Conservation (phyloP, 2,329 filamentous ascomycete species). For the Aspergillus sp. region DNA sequence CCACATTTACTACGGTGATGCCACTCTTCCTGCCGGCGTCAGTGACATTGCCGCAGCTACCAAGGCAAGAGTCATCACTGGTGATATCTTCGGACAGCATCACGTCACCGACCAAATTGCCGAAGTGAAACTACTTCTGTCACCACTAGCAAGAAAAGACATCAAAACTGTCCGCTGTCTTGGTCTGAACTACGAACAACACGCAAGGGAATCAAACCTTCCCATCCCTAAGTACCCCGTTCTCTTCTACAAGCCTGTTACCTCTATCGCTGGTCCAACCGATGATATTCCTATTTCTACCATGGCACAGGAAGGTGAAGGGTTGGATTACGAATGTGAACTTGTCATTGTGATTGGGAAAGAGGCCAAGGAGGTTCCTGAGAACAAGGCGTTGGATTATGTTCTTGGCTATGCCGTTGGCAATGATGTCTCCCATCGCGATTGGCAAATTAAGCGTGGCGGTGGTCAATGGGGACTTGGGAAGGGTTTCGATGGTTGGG, state of each 20-base stretch:
- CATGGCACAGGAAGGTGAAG: conserved; percentile 64
- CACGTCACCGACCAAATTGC: conserved; percentile 63
- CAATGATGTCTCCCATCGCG: conserved; percentile 78
- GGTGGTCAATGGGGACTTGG: conserved; percentile 70
- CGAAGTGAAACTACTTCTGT: conserved; percentile 54
- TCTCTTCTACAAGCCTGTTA: conserved; percentile 72
- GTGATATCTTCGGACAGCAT: conserved; percentile 66
- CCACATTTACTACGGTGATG: conserved; percentile 70
- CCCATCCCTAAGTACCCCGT: conserved; percentile 70
- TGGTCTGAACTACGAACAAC: conserved; percentile 70
- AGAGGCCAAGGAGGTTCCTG: conserved; percentile 63
- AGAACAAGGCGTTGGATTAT: conserved; percentile 66
- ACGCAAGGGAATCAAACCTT: conserved; percentile 69
- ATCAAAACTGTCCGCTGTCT: conserved; percentile 68
- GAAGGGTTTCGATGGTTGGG: conserved; percentile 76
- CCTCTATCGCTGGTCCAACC: conserved; percentile 63
- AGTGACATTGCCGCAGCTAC: conserved; percentile 62
- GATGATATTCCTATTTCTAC: conserved; percentile 66
- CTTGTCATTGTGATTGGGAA: conserved; percentile 72
- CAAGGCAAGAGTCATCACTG: conserved; percentile 62
- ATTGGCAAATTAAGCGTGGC: conserved; percentile 70
- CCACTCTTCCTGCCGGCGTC: conserved; percentile 62
- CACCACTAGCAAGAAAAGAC: conserved; percentile 63
- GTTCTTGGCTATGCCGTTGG: conserved; percentile 74
- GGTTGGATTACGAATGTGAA: conserved; percentile 79